These are phyloP conservation scores for Chaetomium olivaceum DNA, from an alignment of 2,329 filamentous ascomycete genomes.

Conservation along the genomic window DNA sequence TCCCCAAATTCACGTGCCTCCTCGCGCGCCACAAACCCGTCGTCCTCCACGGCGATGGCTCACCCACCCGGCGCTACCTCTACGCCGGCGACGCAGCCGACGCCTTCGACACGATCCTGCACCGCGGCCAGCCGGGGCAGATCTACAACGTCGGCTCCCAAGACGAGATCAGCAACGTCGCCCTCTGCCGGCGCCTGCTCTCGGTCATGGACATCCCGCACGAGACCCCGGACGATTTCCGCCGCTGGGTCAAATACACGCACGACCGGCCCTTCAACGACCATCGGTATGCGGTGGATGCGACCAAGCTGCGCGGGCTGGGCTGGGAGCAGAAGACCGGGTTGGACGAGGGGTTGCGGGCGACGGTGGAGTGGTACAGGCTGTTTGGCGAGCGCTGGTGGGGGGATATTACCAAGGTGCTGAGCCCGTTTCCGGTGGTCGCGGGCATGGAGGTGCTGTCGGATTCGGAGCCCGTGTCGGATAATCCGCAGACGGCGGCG, in stretches of 20 bases:
- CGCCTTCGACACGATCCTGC: constrained; percentile 80
- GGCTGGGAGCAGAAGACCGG: constrained; percentile 69
- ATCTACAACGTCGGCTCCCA: constrained; percentile 81
- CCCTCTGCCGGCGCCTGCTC: constrained; percentile 66
- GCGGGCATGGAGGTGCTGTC: constrained; percentile 56
- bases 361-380: constrained; percentile 70
- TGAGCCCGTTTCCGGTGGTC: constrained; percentile 67
- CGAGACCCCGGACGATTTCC: constrained; percentile 36
- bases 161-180: constrained; percentile 74
- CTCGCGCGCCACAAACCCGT: constrained; percentile 66
- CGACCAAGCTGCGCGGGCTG: constrained; percentile 63
- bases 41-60: constrained; percentile 75
- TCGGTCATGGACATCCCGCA: constrained; percentile 56
- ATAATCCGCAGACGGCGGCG: constrained; percentile 27
- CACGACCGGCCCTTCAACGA: constrained; percentile 79
- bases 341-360: constrained; percentile 63
- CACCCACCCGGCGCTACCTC: constrained; percentile 72
- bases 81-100: constrained; percentile 79
- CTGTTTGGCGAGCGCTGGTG: constrained; percentile 68
- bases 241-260: constrained; percentile 71
- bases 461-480: constrained; percentile 47
- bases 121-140: constrained; percentile 71
- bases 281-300: constrained; percentile 70
- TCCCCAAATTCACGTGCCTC: constrained; percentile 77
- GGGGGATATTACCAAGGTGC: constrained; percentile 68